A percentile compares a stretch with the other conserved stretches of the same genome.
Conservation (phyloP, 2,329 filamentous ascomycete species). For the Nigrospora osmanthi region DNA sequence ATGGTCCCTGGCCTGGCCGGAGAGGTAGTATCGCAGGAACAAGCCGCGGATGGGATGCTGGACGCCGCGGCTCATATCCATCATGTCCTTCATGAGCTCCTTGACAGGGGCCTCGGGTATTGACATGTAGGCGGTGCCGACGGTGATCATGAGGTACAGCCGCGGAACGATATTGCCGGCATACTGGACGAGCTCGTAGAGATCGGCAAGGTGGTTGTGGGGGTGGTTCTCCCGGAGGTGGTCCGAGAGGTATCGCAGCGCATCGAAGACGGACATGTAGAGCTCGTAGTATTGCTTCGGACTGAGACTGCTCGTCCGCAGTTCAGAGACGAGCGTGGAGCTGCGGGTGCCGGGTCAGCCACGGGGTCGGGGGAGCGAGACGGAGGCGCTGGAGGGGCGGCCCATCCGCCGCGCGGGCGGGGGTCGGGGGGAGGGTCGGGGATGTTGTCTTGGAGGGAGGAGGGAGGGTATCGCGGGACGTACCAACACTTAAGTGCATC, state of each 20-base stretch:
- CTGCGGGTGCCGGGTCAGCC: conserved; percentile 38
- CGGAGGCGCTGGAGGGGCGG: neutral
- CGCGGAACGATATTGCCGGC: conserved; percentile 95
- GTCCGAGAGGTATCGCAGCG: conserved; percentile 88
- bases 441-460: conserved; percentile 1
- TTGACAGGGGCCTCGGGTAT: conserved; percentile 98
- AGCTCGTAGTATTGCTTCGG: conserved; percentile 99
- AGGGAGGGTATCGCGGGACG: conserved; percentile 24
- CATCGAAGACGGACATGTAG: conserved; percentile 99
- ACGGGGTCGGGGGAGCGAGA: neutral
- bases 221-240: conserved; percentile 97
- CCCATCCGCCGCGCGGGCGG: conserved; percentile 4
- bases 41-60: conserved; percentile 94
- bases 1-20: conserved; percentile 85
- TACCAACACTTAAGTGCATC: conserved; percentile 99
- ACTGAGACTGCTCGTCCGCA: conserved; percentile 93
- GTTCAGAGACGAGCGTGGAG: conserved; percentile 95
- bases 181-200: conserved; percentile 97
- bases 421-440: too few species aligned
- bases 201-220: conserved; percentile 92
- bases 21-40: conserved; percentile 93
- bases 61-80: conserved; percentile 98
- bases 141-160: conserved; percentile 97
- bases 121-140: conserved; percentile 97
- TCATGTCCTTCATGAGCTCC: conserved; percentile 99